Evolutionary conservation across 306 rosid genomes (phyloP).

Genomic region (Rosa rugosa): DNA sequence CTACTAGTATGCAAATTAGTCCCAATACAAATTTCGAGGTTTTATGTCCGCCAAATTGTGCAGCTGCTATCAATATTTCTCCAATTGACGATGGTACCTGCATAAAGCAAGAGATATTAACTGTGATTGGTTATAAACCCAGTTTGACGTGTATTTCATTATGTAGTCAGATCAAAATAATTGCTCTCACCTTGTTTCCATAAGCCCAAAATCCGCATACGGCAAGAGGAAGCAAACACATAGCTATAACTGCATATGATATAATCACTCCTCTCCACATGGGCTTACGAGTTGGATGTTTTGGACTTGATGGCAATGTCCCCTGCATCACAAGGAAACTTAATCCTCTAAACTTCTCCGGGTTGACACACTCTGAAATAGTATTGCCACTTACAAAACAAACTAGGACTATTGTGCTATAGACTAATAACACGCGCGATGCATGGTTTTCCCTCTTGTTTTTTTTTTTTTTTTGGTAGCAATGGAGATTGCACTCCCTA

Average conservation of each 20-base stretch:
- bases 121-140: background rate
- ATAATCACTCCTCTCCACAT: slow-evolving; percentile 58
- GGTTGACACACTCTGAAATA: background rate
- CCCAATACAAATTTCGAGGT: slow-evolving; percentile 43
- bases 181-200: slow-evolving; percentile 48
- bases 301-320: slow-evolving; percentile 55
- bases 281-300: slow-evolving; percentile 31
- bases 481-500: too few species aligned
- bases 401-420: background rate
- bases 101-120: background rate
- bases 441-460: too few species aligned
- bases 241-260: slow-evolving; percentile 42
- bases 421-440: too few species aligned
- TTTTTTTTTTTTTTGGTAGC: too few species aligned
- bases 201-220: slow-evolving; percentile 70
- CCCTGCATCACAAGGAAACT: slow-evolving; percentile 42
- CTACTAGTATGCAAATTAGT: slow-evolving; percentile 36
- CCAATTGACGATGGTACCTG: slow-evolving; percentile 36
- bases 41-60: slow-evolving; percentile 32
- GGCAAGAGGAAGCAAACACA: slow-evolving; percentile 58
- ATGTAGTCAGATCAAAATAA: background rate
- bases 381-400: background rate
- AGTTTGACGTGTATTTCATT: background rate
- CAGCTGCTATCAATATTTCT: slow-evolving; percentile 43
- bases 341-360: background rate